A percentile compares a stretch with the other conserved stretches of the same genome.
These are phyloP conservation scores for Setaria italica DNA, from an alignment of 202 grass and related monocot genomes.

Conservation along the genomic window DNA sequence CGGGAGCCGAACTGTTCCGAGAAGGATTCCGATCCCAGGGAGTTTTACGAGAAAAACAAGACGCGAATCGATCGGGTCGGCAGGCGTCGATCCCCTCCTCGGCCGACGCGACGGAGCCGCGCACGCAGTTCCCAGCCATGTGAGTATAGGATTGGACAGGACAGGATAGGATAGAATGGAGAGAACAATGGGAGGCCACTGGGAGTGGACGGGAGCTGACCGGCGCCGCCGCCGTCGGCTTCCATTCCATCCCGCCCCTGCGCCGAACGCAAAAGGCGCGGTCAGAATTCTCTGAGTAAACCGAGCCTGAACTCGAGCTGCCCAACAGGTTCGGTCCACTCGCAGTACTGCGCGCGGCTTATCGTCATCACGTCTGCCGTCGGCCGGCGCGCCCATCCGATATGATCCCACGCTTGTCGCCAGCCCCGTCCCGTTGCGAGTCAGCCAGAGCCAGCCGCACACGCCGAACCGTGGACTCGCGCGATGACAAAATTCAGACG, in stretches of 20 bases:
- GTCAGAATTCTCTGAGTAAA: not conserved
- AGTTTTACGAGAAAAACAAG: no score
- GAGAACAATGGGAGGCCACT: not conserved
- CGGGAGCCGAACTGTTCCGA: no score
- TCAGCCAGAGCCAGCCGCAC: no score
- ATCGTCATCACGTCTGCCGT: no score
- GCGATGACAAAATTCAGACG: not conserved
- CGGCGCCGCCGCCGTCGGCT: not conserved
- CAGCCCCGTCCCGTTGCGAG: no score
- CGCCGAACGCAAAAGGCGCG: not conserved
- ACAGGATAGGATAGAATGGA: no score
- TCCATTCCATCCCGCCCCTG: not conserved
- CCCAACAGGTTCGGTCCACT: conserved; percentile 9
- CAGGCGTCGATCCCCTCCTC: no score
- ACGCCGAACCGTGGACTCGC: conserved; percentile 12
- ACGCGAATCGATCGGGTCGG: no score
- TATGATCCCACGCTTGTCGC: no score
- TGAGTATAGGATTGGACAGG: not conserved
- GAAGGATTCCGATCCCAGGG: no score
- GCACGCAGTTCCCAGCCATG: not conserved
- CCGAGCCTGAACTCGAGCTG: not conserved
- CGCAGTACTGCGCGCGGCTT: not conserved
- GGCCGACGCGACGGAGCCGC: not conserved
- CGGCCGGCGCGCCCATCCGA: no score
- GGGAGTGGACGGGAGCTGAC: not conserved